Conservation (phyloP, 2,329 filamentous ascomycete genomes). For the Apiospora rasikravindrae region DNA sequence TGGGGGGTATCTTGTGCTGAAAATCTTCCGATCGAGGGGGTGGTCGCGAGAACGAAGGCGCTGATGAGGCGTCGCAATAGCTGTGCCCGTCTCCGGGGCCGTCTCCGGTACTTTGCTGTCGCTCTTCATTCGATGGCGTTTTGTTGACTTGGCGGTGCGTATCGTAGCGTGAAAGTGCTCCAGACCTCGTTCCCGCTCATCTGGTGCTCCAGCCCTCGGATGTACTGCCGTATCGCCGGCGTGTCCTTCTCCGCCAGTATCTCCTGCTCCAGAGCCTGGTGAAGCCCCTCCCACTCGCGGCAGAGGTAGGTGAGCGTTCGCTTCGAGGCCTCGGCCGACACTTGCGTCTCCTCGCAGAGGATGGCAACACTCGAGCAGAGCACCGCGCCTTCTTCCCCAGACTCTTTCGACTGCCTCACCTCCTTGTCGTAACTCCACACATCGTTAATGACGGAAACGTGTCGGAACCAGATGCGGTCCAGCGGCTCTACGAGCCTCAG, state of each 20-base stretch:
- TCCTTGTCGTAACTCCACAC: slow-evolving; percentile 47
- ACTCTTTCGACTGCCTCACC: slow-evolving; percentile 25
- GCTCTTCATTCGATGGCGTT: not conserved
- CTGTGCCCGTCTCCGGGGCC: not conserved
- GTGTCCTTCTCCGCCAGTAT: not conserved
- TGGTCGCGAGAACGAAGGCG: not conserved
- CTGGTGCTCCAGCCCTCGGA: slow-evolving; percentile 41
- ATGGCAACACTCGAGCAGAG: slow-evolving; percentile 41
- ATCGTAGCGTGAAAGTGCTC: slow-evolving; percentile 37
- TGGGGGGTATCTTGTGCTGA: not conserved
- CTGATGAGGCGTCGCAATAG: not conserved
- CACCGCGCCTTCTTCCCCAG: slow-evolving; percentile 32
- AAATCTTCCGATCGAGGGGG: not conserved
- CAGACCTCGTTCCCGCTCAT: slow-evolving; percentile 34
- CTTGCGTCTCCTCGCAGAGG: slow-evolving; percentile 32
- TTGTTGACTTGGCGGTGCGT: slow-evolving; percentile 25
- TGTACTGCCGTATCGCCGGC: slow-evolving; percentile 30
- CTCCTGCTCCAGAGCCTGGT: slow-evolving; percentile 26
- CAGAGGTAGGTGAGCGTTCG: slow-evolving; percentile 27
- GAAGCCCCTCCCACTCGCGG: slow-evolving; percentile 25
- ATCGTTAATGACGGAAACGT: slow-evolving; percentile 45
- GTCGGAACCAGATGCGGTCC: slow-evolving; percentile 41
- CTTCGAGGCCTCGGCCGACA: slow-evolving; percentile 28
- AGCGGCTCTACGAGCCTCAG: slow-evolving; percentile 29
- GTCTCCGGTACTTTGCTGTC: not conserved